Evolutionary conservation across 2,329 filamentous ascomycete species (phyloP), one percentile per base, ranked within the genome.

Genomic region (Ceratocystis cacaofunesta): DNA sequence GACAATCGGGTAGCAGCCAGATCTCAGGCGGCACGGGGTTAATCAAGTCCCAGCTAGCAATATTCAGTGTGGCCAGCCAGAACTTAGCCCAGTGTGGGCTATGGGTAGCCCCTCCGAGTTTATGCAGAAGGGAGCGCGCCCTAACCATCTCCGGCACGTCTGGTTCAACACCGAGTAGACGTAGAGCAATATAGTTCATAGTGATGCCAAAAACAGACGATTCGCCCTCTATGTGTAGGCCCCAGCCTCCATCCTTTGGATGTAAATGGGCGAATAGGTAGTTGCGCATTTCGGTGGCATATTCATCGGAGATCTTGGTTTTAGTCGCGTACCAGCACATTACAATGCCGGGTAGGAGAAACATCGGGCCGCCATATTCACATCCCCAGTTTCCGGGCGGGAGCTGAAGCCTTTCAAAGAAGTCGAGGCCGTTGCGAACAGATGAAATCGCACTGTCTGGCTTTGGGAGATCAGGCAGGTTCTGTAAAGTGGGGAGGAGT

Each of bases 341-440:
- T 68, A 96, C 85, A 25, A 96, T 74, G 57, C 92, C 90, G 0
- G 92, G 90, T 1, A 97, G 79, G 48, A 97, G 82, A 73, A 99
- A 99, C 89, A 96, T 92, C 3, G 94, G 94, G 0, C 94, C 94
- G 65, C 94, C 94, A 77, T 99, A 99, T 74, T 99, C 94, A 77
- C 92, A 97, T 4, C 82, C 94, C 94, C 94, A 99, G 72, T 96
- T 90, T 4, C 94, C 94, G 0, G 90, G 87, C 15, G 87, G 85
- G 1, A 96, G 80, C 74, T 99, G 94, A 28, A 97, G 82, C 69
- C 92, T 83, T 66, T 92, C 89, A 77, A 95, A 96, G 78, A 96
- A 97, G 2, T 83, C 78, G 64, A 97, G 80, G 46, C 88, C 91
- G 76, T 99, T 99, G 67, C 81, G 79, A 2, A 90, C 90, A 3